These are phyloP conservation scores for Primulina tabacum DNA, from an alignment of 257 asterid species.

Conservation along the genomic window DNA sequence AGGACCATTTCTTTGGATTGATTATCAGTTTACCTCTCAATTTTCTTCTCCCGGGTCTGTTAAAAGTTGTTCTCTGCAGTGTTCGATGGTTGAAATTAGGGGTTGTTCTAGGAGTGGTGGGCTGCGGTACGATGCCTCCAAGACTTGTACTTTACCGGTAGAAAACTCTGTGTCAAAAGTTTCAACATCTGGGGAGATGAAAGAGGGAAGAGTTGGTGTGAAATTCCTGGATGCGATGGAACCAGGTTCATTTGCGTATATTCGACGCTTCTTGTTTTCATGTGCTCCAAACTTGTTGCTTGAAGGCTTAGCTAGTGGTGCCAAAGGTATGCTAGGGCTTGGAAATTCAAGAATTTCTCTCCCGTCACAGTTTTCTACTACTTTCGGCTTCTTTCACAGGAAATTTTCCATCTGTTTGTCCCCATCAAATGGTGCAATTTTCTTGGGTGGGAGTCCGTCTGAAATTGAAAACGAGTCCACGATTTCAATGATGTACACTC, in stretches of 20 bases:
- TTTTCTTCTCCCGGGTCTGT: slow-evolving; percentile 36
- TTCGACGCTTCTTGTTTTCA: slow-evolving; percentile 52
- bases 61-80: slow-evolving; percentile 47
- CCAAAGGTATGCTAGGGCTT: slow-evolving; percentile 62
- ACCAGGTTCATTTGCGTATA: slow-evolving; percentile 41
- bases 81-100: slow-evolving; percentile 51
- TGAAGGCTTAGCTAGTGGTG: slow-evolving; percentile 51
- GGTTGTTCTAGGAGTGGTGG: slow-evolving; percentile 26
- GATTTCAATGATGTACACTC: slow-evolving; percentile 57
- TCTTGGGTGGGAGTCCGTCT: slow-evolving; percentile 58
- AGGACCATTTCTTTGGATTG: slow-evolving; percentile 55
- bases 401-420: slow-evolving; percentile 64
- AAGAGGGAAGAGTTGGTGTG: slow-evolving; percentile 38
- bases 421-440: slow-evolving; percentile 49
- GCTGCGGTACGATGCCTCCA: slow-evolving; percentile 24
- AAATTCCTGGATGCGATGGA: slow-evolving; percentile 48
- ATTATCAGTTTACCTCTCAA: slow-evolving; percentile 25
- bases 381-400: slow-evolving; percentile 59
- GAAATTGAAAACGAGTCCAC: slow-evolving; percentile 29
- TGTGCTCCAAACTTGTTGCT: slow-evolving; percentile 48
- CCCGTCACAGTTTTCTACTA: slow-evolving; percentile 52
- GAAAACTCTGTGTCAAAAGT: slow-evolving; percentile 54
- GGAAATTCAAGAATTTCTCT: slow-evolving; percentile 66
- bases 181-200: slow-evolving; percentile 44
- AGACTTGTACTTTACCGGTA: slow-evolving; percentile 42